These are phyloP conservation scores for Boletus coccyginus DNA, from an alignment of 768 basidiomycete species.

Conservation along the genomic window DNA sequence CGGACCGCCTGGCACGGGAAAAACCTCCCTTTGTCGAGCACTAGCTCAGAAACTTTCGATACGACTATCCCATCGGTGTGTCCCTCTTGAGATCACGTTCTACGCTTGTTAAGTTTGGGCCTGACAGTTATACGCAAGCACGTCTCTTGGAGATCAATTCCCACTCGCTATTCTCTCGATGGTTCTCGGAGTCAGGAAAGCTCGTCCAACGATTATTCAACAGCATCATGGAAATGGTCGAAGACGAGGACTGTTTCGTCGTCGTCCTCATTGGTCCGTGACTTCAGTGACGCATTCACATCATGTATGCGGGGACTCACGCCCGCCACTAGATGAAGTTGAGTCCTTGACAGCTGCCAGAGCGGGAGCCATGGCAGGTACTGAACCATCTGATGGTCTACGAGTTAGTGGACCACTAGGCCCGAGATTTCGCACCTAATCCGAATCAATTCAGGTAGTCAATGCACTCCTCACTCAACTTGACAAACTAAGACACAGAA, in stretches of 20 bases:
- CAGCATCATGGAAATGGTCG: constrained; percentile 85
- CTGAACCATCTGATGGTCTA: constrained; percentile 92
- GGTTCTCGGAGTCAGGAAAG: constrained; percentile 99
- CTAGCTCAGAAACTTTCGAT: constrained; percentile 95
- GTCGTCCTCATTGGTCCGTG: constrained; percentile 85
- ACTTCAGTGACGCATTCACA: not conserved
- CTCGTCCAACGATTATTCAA: constrained; percentile 92
- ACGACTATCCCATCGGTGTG: constrained; percentile 78
- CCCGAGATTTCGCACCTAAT: not conserved
- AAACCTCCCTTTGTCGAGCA: constrained; percentile 92
- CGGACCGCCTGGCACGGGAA: constrained; percentile 97
- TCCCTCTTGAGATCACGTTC: not conserved
- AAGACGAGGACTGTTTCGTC: constrained; percentile 89
- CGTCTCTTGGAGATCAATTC: constrained; percentile 97
- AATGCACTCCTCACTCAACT: constrained; percentile 96
- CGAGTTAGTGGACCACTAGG: constrained; percentile 50
- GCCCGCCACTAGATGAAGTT: constrained; percentile 74
- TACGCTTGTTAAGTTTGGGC: not conserved
- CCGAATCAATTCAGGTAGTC: constrained; percentile 69
- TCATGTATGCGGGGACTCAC: constrained; percentile 5
- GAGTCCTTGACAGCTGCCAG: constrained; percentile 94
- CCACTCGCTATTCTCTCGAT: constrained; percentile 95
- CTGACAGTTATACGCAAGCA: constrained; percentile 73
- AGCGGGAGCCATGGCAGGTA: constrained; percentile 92
- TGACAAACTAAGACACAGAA: constrained; percentile 89